Conservation (phyloP, 1,139 yeast species). For the Nakaseomyces kungkrabaensis region DNA sequence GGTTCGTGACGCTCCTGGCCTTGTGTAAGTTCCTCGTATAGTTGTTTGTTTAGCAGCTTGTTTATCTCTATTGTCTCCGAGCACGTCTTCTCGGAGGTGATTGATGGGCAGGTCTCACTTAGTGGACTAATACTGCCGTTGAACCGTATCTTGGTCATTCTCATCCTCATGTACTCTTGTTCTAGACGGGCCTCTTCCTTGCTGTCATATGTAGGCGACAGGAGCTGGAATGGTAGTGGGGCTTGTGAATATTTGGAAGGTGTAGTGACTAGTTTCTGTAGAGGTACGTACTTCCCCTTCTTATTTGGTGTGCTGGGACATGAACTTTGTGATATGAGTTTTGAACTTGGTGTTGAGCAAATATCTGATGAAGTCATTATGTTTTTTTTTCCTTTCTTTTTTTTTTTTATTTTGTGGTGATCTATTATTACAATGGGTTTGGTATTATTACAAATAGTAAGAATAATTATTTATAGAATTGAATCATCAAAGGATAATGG, state of each 20-base stretch:
- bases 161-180: background rate
- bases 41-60: conserved; percentile 33
- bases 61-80: background rate
- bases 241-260: conserved; percentile 10
- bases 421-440: background rate
- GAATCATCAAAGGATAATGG: background rate
- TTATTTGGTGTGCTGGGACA: conserved; percentile 14
- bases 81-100: background rate
- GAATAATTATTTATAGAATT: background rate
- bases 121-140: conserved; percentile 4
- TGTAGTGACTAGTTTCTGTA: conserved; percentile 2
- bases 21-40: background rate
- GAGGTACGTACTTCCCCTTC: conserved; percentile 3
- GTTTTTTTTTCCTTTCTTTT: background rate
- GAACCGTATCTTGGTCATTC: background rate
- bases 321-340: background rate
- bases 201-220: background rate
- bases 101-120: conserved; percentile 6
- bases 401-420: background rate
- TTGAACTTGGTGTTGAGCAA: background rate
- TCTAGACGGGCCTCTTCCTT: background rate
- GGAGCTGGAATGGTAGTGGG: background rate
- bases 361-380: background rate
- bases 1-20: conserved; percentile 6
- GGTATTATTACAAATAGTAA: background rate